Conservation (phyloP, 75 land plant genomes). For the Cupressus sempervirens region DNA sequence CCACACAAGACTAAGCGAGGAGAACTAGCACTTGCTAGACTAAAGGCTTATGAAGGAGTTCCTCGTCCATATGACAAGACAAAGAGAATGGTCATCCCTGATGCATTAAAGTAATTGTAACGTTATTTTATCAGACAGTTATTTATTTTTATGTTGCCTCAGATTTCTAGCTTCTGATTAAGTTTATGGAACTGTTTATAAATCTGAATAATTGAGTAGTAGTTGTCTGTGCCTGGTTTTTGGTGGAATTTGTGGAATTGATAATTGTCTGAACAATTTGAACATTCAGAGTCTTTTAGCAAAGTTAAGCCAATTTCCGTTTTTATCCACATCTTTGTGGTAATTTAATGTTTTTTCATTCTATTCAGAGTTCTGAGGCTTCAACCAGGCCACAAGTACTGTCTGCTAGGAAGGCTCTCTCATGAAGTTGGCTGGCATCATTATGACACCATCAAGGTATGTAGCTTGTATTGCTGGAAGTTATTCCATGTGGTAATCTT, state of each 20-base stretch:
- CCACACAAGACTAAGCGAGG: constrained; percentile 62
- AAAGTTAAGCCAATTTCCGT: neutral
- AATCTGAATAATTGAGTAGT: neutral
- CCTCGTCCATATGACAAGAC: constrained; percentile 52
- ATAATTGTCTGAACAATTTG: neutral
- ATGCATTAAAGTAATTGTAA: constrained; percentile 46
- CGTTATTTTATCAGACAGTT: neutral
- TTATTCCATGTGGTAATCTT: neutral
- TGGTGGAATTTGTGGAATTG: neutral
- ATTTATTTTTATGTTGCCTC: neutral
- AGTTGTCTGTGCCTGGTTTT: neutral
- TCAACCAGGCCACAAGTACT: constrained; percentile 47
- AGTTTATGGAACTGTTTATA: neutral
- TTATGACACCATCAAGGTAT: constrained; percentile 38
- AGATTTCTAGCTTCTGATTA: neutral
- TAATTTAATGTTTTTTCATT: neutral
- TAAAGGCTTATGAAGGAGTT: constrained; percentile 50
- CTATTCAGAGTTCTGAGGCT: constrained; percentile 39
- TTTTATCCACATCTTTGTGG: neutral
- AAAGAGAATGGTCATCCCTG: constrained; percentile 55
- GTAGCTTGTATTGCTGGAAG: neutral
- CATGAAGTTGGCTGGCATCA: constrained; percentile 49
- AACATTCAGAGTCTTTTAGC: neutral
- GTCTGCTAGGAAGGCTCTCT: constrained; percentile 36
- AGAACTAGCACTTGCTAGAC: constrained; percentile 38